Conservation (phyloP, 2,329 filamentous ascomycete species). For the Verticillium tricorpus region DNA sequence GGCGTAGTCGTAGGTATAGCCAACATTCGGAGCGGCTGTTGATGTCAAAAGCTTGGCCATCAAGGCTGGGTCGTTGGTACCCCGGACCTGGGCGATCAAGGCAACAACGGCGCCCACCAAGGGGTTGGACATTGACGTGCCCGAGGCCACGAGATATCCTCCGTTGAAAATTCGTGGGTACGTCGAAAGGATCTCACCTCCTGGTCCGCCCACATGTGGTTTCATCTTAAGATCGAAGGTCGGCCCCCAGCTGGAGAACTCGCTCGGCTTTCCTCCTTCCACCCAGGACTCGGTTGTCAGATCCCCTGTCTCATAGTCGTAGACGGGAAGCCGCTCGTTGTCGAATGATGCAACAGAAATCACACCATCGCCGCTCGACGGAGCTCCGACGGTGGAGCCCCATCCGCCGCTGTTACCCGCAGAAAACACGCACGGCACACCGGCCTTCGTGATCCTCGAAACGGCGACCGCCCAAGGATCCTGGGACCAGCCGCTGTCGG, state of each 20-base stretch:
- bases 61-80: constrained; percentile 43
- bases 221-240: constrained; percentile 36
- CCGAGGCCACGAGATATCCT: constrained; percentile 29
- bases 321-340: background rate
- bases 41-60: constrained; percentile 40
- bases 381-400: constrained; percentile 2
- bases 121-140: constrained; percentile 41
- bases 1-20: constrained; percentile 23
- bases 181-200: constrained; percentile 34
- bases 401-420: constrained; percentile 16
- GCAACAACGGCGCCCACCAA: constrained; percentile 42
- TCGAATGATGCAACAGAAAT: constrained; percentile 11
- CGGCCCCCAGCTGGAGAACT: constrained; percentile 36
- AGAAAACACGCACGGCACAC: constrained; percentile 14
- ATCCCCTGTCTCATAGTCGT: background rate
- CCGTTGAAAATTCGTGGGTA: constrained; percentile 26
- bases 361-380: constrained; percentile 11
- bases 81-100: constrained; percentile 47
- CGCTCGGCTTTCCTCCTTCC: constrained; percentile 27
- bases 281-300: background rate
- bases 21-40: constrained; percentile 38
- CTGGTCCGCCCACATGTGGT: constrained; percentile 37
- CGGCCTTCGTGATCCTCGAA: constrained; percentile 25
- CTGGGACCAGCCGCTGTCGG: constrained; percentile 44
- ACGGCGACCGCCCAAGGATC: constrained; percentile 45